Percentiles rank a stretch among this genome's conserved stretches.
Conservation (phyloP, 805 yeast species). For the Saturnispora mendoncae region DNA sequence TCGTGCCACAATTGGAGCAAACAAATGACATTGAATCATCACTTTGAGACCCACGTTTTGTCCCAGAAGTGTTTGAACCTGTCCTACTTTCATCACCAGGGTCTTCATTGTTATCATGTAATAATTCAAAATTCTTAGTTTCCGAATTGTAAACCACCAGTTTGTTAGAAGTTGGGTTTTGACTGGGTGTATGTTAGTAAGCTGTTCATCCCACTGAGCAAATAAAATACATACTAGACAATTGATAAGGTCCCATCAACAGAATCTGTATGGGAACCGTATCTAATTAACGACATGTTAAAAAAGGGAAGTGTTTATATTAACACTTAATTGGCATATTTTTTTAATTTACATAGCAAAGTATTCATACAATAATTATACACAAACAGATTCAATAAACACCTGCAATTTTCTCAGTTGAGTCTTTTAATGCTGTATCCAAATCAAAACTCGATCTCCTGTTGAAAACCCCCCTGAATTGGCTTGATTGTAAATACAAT, state of each 20-base stretch:
- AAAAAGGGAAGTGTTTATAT: neutral
- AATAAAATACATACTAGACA: constrained; percentile 6
- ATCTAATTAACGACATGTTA: constrained; percentile 18
- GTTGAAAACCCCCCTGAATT: no score
- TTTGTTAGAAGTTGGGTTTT: constrained; percentile 20
- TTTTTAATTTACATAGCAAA: constrained; percentile 5
- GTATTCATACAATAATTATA: no score
- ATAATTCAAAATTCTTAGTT: constrained; percentile 23
- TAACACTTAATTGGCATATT: neutral
- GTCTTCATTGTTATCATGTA: constrained; percentile 13
- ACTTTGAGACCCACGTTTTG: neutral
- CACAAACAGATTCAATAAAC: neutral
- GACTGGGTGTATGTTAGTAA: constrained; percentile 12
- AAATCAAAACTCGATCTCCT: neutral
- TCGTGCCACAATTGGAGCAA: constrained; percentile 25
- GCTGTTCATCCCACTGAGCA: neutral
- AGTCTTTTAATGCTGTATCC: neutral
- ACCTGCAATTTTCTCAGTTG: constrained; percentile 8
- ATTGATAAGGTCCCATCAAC: constrained; percentile 3
- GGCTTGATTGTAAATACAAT: neutral
- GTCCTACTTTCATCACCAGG: neutral
- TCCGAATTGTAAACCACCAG: constrained; percentile 25
- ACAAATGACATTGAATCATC: constrained; percentile 9
- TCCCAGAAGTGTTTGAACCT: neutral
- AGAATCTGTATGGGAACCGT: constrained; percentile 8